These are phyloP conservation scores for Ustilago vetiveriae DNA, from an alignment of 1,284 basidiomycete genomes.

Conservation along the genomic window DNA sequence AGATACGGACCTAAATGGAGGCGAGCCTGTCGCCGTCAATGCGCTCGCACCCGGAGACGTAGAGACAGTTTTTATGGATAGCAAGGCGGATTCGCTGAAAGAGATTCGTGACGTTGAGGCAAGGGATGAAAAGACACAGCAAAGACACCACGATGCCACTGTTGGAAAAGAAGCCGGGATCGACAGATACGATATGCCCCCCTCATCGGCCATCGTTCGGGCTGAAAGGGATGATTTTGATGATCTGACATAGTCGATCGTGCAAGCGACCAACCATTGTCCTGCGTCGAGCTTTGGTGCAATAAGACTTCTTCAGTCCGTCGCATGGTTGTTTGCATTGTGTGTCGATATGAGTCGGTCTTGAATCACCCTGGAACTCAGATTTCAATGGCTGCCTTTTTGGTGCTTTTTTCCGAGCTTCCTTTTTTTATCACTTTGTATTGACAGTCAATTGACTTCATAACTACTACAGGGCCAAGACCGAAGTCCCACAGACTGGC, in stretches of 20 bases:
- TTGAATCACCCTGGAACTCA: too few relatives aligned
- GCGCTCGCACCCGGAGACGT: background rate
- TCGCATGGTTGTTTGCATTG: too few relatives aligned
- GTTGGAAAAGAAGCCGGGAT: conserved; percentile 14
- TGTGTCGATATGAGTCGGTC: too few relatives aligned
- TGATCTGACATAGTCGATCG: conserved; percentile 25
- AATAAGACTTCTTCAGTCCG: too few relatives aligned
- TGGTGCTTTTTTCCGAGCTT: too few relatives aligned
- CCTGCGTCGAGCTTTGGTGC: too few relatives aligned
- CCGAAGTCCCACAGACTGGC: too few relatives aligned
- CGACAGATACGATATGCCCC: conserved; percentile 14
- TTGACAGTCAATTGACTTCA: too few relatives aligned
- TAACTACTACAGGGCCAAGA: too few relatives aligned
- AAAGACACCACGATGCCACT: background rate
- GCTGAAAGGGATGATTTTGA: conserved; percentile 8
- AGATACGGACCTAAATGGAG: conserved; percentile 32
- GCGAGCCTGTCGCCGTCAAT: conserved; percentile 4
- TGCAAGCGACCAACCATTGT: too few relatives aligned
- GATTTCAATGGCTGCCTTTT: too few relatives aligned
- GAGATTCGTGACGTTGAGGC: background rate
- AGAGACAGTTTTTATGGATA: conserved; percentile 11
- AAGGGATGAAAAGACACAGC: background rate
- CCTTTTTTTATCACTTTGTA: too few relatives aligned
- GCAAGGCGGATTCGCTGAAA: conserved; percentile 8
- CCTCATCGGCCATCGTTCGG: conserved; percentile 5